A percentile compares a stretch with the other conserved stretches of the same genome.
phyloP scores from a whole-genome alignment of 306 rosid genomes.

The Casuarina equisetifolia region DNA sequence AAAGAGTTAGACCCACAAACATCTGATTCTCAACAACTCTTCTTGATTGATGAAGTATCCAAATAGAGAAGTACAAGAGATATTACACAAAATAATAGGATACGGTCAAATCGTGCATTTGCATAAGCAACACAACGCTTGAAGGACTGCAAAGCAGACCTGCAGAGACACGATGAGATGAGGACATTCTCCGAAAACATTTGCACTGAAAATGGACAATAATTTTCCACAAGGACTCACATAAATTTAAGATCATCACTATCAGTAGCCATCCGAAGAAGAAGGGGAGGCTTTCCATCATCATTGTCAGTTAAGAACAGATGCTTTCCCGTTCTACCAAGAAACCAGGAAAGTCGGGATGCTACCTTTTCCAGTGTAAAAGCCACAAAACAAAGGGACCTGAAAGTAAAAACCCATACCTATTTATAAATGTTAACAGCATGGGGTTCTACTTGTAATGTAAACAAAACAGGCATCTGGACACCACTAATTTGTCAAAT shows the following conservation, averaged over 20 bases:
- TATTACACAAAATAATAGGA: constrained; percentile 38
- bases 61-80: not conserved
- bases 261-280: constrained; percentile 76
- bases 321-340: constrained; percentile 80
- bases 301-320: constrained; percentile 64
- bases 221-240: constrained; percentile 40
- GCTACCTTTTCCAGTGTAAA: constrained; percentile 66
- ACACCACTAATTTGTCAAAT: not conserved
- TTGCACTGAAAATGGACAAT: not conserved
- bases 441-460: constrained; percentile 13
- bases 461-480: constrained; percentile 11
- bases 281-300: constrained; percentile 76
- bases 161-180: constrained; percentile 35
- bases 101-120: constrained; percentile 72
- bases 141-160: constrained; percentile 87
- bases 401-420: constrained; percentile 35
- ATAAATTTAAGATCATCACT: constrained; percentile 65
- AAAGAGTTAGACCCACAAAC: not conserved
- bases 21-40: not conserved
- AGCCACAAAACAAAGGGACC: constrained; percentile 82
- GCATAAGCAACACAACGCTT: constrained; percentile 79
- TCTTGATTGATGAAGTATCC: not conserved
- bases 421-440: constrained; percentile 14
- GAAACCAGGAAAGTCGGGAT: constrained; percentile 46
- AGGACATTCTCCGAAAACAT: constrained; percentile 23